phyloP scores from a whole-genome alignment of 2,329 filamentous ascomycete species.

The Ophiostoma pallidulum region DNA sequence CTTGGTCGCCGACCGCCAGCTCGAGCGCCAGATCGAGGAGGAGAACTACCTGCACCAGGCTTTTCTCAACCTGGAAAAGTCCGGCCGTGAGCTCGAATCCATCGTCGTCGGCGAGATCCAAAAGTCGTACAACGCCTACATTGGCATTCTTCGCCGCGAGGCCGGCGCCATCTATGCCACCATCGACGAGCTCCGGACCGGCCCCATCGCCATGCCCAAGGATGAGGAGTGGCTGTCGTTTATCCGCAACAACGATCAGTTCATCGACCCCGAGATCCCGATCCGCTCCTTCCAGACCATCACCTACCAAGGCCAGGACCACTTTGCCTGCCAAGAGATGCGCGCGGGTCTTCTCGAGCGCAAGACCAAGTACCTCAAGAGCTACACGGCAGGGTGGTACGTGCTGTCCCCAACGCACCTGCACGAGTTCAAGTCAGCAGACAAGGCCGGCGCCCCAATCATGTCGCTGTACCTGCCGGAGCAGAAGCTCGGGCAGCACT shows the following conservation, averaged over 20 bases:
- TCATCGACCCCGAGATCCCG: slow-evolving; percentile 76
- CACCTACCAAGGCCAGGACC: slow-evolving; percentile 81
- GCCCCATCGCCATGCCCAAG: slow-evolving; percentile 86
- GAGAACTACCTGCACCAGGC: slow-evolving; percentile 96
- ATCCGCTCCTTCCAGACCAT: slow-evolving; percentile 73
- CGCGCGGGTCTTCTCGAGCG: slow-evolving; percentile 85
- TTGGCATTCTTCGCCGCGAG: slow-evolving; percentile 83
- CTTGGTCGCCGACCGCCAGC: slow-evolving; percentile 75
- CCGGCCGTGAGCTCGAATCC: slow-evolving; percentile 86
- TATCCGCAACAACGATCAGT: slow-evolving; percentile 69
- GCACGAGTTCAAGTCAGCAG: slow-evolving; percentile 98
- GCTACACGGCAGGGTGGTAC: slow-evolving; percentile 95
- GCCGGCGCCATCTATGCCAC: slow-evolving; percentile 71
- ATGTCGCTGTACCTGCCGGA: slow-evolving; percentile 95
- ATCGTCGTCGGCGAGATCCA: slow-evolving; percentile 97
- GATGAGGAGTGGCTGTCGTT: slow-evolving; percentile 86
- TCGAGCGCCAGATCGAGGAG: slow-evolving; percentile 89
- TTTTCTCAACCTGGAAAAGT: slow-evolving; percentile 87
- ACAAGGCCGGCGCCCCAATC: slow-evolving; percentile 80
- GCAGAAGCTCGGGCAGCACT: slow-evolving; percentile 91
- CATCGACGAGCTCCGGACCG: slow-evolving; percentile 70
- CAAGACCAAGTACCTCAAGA: slow-evolving; percentile 98
- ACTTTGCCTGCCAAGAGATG: slow-evolving; percentile 73
- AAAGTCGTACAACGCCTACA: slow-evolving; percentile 92
- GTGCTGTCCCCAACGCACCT: slow-evolving; percentile 92